Base-by-base conservation (phyloP, 1,139 yeast species). In the Debaryomyces nepalensis region DNA sequence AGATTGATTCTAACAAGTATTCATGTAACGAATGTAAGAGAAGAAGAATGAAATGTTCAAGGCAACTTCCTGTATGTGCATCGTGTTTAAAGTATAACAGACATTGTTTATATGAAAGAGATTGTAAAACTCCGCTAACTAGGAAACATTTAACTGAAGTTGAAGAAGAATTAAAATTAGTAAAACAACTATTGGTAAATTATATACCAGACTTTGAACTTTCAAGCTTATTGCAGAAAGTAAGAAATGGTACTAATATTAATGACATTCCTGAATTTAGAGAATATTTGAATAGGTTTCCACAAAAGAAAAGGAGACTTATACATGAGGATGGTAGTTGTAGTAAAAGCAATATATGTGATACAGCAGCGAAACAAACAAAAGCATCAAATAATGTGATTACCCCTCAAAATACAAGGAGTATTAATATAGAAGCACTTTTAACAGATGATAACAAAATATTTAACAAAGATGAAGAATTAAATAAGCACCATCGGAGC, bases 91-190 rank as follows among this genome's bases (percentile, higher is more conserved):
- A 53, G 24, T 49, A 51, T 33, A 45, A 41, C 8, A 38, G 59
- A 4, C 58, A 55, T 34, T 55, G 58, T 32, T 39, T 55, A 1
- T 54, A 55, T 31, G 50, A 51, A 33, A 44, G 42, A n/a, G 51
- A 51, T 14, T 37, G 45, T 14, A 47, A 46, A 38, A 53, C 55
- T 6, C 57, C 58, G 4, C 40, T 55, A 32, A 55, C 59, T 2
- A 47, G 59, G 30, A 53, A 49, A 27, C 57, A 55, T 39, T 40
- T 55, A 19, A 54, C 59, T 7, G 55, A 52, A 37, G 55, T 55
- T 6, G 58, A 55, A 34, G 54, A 52, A 39, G 57, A 55, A n/a
- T n/a, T 24, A 14, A 24, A n/a, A n/a, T 10, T 24, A 6, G 26
- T 24, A 10, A 24, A 24, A 36, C 42, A 40, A n/a, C 32, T 54